Conservation (phyloP, 352 stramenopile genomes). For the Lagenidium giganteum region DNA sequence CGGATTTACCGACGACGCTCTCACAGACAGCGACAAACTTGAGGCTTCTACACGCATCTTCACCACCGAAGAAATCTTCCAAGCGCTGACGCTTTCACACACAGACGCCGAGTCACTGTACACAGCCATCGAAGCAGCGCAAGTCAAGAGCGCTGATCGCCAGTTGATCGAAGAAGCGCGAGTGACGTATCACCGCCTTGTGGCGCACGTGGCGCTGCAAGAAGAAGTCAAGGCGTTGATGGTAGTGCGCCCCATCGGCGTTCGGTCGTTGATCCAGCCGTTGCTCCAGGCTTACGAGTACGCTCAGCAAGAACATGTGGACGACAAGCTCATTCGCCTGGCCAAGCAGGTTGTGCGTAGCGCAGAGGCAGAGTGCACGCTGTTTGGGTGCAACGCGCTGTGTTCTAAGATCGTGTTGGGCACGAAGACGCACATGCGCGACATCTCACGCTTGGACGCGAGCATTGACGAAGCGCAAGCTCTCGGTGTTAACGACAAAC, state of each 20-base stretch:
- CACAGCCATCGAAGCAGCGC: constrained; percentile 43
- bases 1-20: constrained; percentile 8
- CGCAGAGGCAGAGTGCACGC: constrained; percentile 55
- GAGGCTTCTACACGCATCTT: too few species aligned
- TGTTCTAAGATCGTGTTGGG: constrained; percentile 37
- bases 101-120: constrained; percentile 59
- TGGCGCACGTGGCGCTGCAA: constrained; percentile 47
- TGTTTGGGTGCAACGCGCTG: constrained; percentile 53
- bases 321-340: constrained; percentile 32
- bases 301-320: constrained; percentile 36
- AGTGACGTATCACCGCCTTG: constrained; percentile 46
- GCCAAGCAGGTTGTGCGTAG: constrained; percentile 46
- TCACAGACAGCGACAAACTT: too few species aligned
- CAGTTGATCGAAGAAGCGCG: constrained; percentile 30
- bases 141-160: constrained; percentile 36
- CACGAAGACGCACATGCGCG: constrained; percentile 26
- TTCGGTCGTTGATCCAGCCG: constrained; percentile 40
- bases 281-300: constrained; percentile 37
- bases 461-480: constrained; percentile 35
- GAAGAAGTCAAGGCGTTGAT: constrained; percentile 61
- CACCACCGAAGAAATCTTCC: constrained; percentile 25
- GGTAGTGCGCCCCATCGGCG: constrained; percentile 39
- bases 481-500: constrained; percentile 35
- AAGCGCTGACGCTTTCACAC: constrained; percentile 32
- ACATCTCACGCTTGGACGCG: constrained; percentile 46